phyloP scores from a whole-genome alignment of 2,329 filamentous ascomycete species.

The Colletotrichum kahawae region DNA sequence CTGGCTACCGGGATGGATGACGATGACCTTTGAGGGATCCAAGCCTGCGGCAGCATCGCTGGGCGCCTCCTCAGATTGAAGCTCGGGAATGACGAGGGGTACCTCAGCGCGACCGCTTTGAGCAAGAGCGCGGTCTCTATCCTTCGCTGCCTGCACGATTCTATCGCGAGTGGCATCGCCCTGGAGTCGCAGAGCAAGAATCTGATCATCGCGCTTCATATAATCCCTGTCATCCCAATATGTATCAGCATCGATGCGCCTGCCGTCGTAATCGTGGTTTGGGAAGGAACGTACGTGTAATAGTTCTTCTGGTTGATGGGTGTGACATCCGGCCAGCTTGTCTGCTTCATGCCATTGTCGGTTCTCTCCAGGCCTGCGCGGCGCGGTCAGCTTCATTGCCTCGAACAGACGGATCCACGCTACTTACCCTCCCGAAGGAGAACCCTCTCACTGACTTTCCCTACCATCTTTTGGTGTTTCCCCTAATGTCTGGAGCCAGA shows the following conservation, averaged over 20 bases:
- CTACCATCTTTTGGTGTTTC: conserved; percentile 52
- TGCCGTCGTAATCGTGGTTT: too few species aligned
- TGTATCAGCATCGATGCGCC: conserved; percentile 25
- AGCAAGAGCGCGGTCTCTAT: conserved; percentile 84
- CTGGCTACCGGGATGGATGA: conserved; percentile 94
- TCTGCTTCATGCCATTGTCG: conserved; percentile 97
- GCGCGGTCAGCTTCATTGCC: conserved; percentile 17
- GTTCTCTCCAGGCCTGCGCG: conserved; percentile 85
- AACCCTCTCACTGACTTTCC: conserved; percentile 69
- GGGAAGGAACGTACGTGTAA: conserved; percentile 73
- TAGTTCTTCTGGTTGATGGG: conserved; percentile 99
- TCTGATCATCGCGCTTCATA: conserved; percentile 96
- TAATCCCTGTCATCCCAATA: conserved; percentile 71
- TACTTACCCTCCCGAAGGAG: conserved; percentile 65
- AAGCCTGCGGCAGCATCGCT: conserved; percentile 62
- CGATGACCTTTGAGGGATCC: conserved; percentile 87
- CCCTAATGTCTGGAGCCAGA: conserved; percentile 4
- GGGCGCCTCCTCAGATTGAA: conserved; percentile 63
- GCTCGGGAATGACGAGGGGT: conserved; percentile 63
- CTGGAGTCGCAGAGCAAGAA: conserved; percentile 86
- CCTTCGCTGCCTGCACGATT: conserved; percentile 85
- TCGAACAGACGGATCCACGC: not conserved
- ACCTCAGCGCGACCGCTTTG: conserved; percentile 73
- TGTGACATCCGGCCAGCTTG: conserved; percentile 88
- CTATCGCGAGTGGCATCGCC: conserved; percentile 85